Conservation (phyloP, 345 rosid species). For the Arabis hirsuta region DNA sequence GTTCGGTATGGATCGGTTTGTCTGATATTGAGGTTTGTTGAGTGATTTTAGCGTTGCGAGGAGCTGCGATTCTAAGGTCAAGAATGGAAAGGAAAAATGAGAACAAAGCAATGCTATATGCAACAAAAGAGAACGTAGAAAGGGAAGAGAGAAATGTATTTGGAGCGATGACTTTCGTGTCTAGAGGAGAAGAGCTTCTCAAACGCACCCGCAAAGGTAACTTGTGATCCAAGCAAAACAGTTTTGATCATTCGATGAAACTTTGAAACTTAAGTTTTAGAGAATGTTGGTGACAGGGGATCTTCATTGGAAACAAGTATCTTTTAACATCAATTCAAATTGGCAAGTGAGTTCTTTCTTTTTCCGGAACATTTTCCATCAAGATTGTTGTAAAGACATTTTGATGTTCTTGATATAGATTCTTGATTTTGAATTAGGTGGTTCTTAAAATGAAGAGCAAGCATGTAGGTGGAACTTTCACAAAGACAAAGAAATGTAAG, state of each 20-base stretch:
- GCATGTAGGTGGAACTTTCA: slow-evolving; percentile 88
- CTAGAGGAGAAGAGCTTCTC: slow-evolving; percentile 86
- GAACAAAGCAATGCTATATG: slow-evolving; percentile 44
- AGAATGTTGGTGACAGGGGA: slow-evolving; percentile 60
- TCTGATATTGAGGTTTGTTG: slow-evolving; percentile 49
- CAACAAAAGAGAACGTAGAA: slow-evolving; percentile 57
- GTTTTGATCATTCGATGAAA: not conserved
- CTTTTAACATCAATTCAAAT: slow-evolving; percentile 72
- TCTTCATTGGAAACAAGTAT: slow-evolving; percentile 92
- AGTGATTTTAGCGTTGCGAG: slow-evolving; percentile 68
- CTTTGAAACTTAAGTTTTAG: not conserved
- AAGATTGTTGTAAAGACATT: not conserved
- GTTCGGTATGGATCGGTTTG: slow-evolving; percentile 4
- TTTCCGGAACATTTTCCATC: not conserved
- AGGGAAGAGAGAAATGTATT: slow-evolving; percentile 55
- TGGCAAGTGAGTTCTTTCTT: slow-evolving; percentile 63
- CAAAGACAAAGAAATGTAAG: slow-evolving; percentile 87
- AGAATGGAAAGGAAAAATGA: slow-evolving; percentile 70
- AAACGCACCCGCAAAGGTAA: slow-evolving; percentile 96
- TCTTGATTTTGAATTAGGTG: slow-evolving; percentile 52
- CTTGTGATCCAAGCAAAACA: slow-evolving; percentile 24
- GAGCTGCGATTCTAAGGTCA: slow-evolving; percentile 74
- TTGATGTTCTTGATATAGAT: not conserved
- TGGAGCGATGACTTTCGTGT: slow-evolving; percentile 64
- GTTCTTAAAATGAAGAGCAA: slow-evolving; percentile 88